Percentiles rank a stretch among this genome's conserved stretches.
phyloP scores from a whole-genome alignment of 805 yeast genomes.

The Zygosaccharomyces pseudorouxii region DNA sequence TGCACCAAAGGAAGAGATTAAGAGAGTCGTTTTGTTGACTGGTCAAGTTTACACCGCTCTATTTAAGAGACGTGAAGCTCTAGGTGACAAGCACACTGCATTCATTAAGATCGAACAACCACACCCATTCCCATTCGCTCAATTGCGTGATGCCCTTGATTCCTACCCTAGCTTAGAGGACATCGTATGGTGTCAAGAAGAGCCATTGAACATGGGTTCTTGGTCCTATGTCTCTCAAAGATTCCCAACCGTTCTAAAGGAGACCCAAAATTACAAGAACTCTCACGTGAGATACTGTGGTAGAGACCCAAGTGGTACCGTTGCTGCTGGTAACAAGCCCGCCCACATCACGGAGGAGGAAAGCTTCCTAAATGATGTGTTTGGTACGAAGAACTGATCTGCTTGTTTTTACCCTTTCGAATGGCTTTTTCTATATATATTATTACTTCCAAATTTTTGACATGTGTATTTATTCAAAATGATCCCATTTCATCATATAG shows the following conservation, averaged over 20 bases:
- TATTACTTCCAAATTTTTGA: not conserved
- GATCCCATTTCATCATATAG: not conserved
- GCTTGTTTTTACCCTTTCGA: not conserved
- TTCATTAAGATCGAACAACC: conserved; percentile 86
- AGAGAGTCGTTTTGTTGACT: conserved; percentile 75
- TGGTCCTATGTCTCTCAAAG: conserved; percentile 82
- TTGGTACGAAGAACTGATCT: conserved; percentile 27
- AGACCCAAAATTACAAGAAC: conserved; percentile 64
- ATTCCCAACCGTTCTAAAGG: conserved; percentile 65
- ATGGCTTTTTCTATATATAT: not conserved
- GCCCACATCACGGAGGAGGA: conserved; percentile 87
- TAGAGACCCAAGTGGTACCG: conserved; percentile 96
- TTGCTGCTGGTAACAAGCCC: conserved; percentile 94
- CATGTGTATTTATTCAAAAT: not conserved
- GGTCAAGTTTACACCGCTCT: conserved; percentile 96
- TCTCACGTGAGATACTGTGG: conserved; percentile 78
- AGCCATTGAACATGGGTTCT: conserved; percentile 95
- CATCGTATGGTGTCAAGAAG: conserved; percentile 96
- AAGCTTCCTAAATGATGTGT: conserved; percentile 75
- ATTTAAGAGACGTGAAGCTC: conserved; percentile 77
- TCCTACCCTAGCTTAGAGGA: conserved; percentile 80
- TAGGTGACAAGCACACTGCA: conserved; percentile 80
- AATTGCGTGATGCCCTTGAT: conserved; percentile 77
- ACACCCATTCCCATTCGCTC: conserved; percentile 98
- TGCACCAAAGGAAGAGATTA: conserved; percentile 73